phyloP scores from a whole-genome alignment of 2,329 filamentous ascomycete genomes.

The Colletotrichum coccodes region DNA sequence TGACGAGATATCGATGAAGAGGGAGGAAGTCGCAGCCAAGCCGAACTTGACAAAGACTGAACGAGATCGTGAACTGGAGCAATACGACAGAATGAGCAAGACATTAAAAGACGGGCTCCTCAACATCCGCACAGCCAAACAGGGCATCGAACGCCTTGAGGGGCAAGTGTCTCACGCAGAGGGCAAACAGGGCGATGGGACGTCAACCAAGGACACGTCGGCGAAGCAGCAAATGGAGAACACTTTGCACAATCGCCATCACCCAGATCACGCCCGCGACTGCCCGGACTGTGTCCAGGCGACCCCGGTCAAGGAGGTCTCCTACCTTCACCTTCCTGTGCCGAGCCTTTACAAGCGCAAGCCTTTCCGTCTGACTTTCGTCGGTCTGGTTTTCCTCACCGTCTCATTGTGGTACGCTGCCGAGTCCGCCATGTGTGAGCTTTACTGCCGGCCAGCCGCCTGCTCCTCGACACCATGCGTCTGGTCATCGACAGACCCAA shows the following conservation, averaged over 20 bases:
- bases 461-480: slow-evolving; percentile 60
- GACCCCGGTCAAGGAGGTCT: slow-evolving; percentile 31
- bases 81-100: slow-evolving; percentile 62
- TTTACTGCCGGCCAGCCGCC: slow-evolving; percentile 64
- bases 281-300: neutral
- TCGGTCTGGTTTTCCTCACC: slow-evolving; percentile 57
- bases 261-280: slow-evolving; percentile 1
- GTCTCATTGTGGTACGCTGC: slow-evolving; percentile 62
- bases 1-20: slow-evolving; percentile 33
- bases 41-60: slow-evolving; percentile 35
- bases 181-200: slow-evolving; percentile 30
- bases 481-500: slow-evolving; percentile 68
- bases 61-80: slow-evolving; percentile 53
- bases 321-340: slow-evolving; percentile 53
- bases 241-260: neutral
- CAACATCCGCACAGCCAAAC: slow-evolving; percentile 64
- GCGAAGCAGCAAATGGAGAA: slow-evolving; percentile 25
- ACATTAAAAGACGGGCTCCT: slow-evolving; percentile 61
- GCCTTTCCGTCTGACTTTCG: slow-evolving; percentile 57
- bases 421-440: slow-evolving; percentile 63
- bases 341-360: slow-evolving; percentile 57
- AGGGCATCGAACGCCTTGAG: slow-evolving; percentile 68
- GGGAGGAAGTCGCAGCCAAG: slow-evolving; percentile 26
- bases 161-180: slow-evolving; percentile 57
- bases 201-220: neutral